Percentiles rank a stretch among this genome's conserved stretches.
Evolutionary conservation across 1,139 yeast species (phyloP).

Genomic region (Hemisphaericaspora subhashii): DNA sequence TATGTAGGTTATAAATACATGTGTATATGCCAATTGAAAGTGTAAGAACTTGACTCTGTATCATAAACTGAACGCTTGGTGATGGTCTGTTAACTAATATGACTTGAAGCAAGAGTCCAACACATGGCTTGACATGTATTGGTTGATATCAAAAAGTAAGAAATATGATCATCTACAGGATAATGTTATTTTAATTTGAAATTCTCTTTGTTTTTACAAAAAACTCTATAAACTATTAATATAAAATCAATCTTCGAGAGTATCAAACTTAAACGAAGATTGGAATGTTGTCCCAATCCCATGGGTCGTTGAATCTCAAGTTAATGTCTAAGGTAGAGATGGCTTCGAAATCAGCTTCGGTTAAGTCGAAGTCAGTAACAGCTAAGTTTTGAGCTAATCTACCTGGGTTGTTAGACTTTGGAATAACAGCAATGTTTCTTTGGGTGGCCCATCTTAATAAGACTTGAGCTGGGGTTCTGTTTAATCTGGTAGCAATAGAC

Average conservation of each 20-base stretch:
- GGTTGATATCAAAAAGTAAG: no score
- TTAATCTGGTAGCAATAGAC: constrained; percentile 54
- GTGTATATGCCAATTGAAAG: no score
- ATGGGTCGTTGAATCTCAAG: constrained; percentile 85
- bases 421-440: constrained; percentile 69
- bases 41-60: no score
- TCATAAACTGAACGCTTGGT: no score
- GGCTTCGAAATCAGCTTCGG: constrained; percentile 51
- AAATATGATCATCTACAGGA: no score
- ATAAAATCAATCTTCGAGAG: constrained; percentile 2
- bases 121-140: no score
- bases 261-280: constrained; percentile 33
- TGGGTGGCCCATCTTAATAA: constrained; percentile 82
- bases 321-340: constrained; percentile 61
- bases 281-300: constrained; percentile 67
- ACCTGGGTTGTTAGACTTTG: constrained; percentile 66
- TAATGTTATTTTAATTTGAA: background rate
- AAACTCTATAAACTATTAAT: constrained; percentile 2
- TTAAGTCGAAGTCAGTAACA: constrained; percentile 54
- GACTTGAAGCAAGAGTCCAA: no score
- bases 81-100: no score
- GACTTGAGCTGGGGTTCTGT: constrained; percentile 60
- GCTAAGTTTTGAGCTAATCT: constrained; percentile 59
- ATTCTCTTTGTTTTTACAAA: background rate
- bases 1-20: background rate